These are phyloP conservation scores for Fraxinus albicans DNA, from an alignment of 305 asterid species.

Conservation along the genomic window DNA sequence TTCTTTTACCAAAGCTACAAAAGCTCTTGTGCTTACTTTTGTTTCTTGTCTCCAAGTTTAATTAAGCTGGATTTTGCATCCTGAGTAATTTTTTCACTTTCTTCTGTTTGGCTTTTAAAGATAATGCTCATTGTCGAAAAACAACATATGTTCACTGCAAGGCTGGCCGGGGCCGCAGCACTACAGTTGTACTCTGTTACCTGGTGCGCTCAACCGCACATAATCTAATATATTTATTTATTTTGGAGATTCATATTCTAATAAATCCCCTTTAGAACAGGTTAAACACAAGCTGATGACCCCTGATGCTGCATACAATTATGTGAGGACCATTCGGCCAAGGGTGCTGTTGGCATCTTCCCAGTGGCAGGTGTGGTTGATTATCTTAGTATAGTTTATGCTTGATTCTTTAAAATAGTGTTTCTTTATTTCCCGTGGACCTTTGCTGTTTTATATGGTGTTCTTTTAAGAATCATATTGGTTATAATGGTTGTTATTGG, in stretches of 20 bases:
- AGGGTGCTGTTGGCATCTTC: slow-evolving; percentile 83
- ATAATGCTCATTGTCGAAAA: slow-evolving; percentile 51
- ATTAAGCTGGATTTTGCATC: background rate
- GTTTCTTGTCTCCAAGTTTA: background rate
- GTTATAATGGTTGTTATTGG: background rate
- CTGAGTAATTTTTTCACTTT: background rate
- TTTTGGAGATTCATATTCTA: slow-evolving; percentile 8
- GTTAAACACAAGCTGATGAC: slow-evolving; percentile 77
- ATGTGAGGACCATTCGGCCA: slow-evolving; percentile 83
- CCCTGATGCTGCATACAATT: slow-evolving; percentile 65
- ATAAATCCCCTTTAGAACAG: slow-evolving; percentile 31
- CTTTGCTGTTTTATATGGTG: no score
- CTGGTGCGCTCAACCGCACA: slow-evolving; percentile 36
- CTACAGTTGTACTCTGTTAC: slow-evolving; percentile 86
- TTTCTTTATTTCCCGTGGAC: background rate
- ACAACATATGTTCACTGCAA: slow-evolving; percentile 86
- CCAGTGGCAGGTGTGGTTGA: slow-evolving; percentile 71
- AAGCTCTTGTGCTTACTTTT: background rate
- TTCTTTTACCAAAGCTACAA: background rate
- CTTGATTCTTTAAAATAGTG: background rate
- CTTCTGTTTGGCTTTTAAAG: slow-evolving; percentile 29
- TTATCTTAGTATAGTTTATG: no score
- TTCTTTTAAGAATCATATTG: no score
- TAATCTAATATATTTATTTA: background rate
- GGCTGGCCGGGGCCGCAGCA: slow-evolving; percentile 95